Percentiles rank a stretch among this genome's conserved stretches.
These are phyloP conservation scores for Nakaseomyces delphensis DNA, from an alignment of 1,139 yeast species.

Conservation along the genomic window DNA sequence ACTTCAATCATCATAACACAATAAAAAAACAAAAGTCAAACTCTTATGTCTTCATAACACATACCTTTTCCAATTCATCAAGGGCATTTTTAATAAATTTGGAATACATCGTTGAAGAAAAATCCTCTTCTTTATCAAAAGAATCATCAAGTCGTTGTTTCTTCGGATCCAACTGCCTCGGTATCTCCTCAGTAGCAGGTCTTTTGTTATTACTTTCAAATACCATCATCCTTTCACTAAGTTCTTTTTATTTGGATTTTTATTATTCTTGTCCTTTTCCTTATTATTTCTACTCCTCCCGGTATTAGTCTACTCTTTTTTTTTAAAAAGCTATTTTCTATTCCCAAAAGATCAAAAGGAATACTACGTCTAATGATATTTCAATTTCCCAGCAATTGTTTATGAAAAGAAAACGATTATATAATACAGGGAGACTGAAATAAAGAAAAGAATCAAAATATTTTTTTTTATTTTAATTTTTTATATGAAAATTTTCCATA, in stretches of 20 bases:
- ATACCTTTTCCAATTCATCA: constrained; percentile 47
- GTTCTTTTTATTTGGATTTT: not conserved
- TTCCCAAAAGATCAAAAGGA: too few relatives aligned
- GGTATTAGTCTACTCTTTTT: too few relatives aligned
- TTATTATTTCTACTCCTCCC: too few relatives aligned
- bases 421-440: too few relatives aligned
- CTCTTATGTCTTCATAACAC: constrained; percentile 24
- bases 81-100: constrained; percentile 61
- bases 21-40: constrained; percentile 28
- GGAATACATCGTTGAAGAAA: constrained; percentile 46
- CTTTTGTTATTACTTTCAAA: constrained; percentile 26
- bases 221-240: constrained; percentile 25
- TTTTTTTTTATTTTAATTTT: too few relatives aligned
- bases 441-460: too few relatives aligned
- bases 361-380: too few relatives aligned
- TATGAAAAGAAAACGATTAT: too few relatives aligned
- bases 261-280: not conserved
- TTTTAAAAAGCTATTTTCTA: too few relatives aligned
- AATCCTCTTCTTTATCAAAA: constrained; percentile 12
- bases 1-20: too few relatives aligned
- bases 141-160: constrained; percentile 20
- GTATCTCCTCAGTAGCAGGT: constrained; percentile 16
- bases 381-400: too few relatives aligned
- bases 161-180: constrained; percentile 19
- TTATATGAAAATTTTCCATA: too few relatives aligned